Evolutionary conservation across 2,329 filamentous ascomycete species (phyloP).

Genomic region (Torrubiellomyces zombiae): DNA sequence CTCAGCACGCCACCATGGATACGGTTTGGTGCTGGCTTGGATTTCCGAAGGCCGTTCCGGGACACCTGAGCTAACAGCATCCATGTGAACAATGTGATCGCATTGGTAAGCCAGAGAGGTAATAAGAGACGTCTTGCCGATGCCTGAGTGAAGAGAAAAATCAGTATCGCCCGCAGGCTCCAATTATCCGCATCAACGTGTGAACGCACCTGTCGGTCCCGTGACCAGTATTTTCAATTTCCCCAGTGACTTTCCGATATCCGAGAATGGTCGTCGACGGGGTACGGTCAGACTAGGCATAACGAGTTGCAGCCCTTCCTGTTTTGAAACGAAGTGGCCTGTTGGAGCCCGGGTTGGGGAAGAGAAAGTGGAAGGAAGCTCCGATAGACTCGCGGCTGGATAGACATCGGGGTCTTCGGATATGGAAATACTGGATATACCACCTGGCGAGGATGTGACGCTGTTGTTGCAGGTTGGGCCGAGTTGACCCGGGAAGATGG

Average conservation of each 20-base stretch:
- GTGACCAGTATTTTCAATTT: slow-evolving; percentile 79
- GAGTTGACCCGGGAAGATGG: slow-evolving; percentile 10
- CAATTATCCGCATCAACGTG: no score
- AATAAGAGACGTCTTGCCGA: slow-evolving; percentile 81
- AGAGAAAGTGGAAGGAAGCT: slow-evolving; percentile 7
- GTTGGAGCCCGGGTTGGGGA: no score
- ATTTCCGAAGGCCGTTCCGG: no score
- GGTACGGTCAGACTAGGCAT: slow-evolving; percentile 96
- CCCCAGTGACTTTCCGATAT: slow-evolving; percentile 67
- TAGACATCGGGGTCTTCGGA: slow-evolving; percentile 14
- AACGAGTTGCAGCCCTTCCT: slow-evolving; percentile 80
- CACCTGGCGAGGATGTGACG: slow-evolving; percentile 32
- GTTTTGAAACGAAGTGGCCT: no score
- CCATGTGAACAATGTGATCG: slow-evolving; percentile 87
- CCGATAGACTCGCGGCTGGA: slow-evolving; percentile 7
- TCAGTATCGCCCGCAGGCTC: slow-evolving; percentile 1
- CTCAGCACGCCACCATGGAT: slow-evolving; percentile 81
- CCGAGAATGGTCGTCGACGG: slow-evolving; percentile 73
- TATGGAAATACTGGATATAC: slow-evolving; percentile 29
- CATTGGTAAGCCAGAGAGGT: slow-evolving; percentile 74
- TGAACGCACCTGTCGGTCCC: slow-evolving; percentile 64
- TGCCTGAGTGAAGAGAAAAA: slow-evolving; percentile 30
- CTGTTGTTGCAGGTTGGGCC: slow-evolving; percentile 22
- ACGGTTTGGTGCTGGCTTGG: slow-evolving; percentile 66
- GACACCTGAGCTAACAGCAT: slow-evolving; percentile 40